phyloP scores from a whole-genome alignment of 2,329 filamentous ascomycete genomes.

The Simplicillium sp. region DNA sequence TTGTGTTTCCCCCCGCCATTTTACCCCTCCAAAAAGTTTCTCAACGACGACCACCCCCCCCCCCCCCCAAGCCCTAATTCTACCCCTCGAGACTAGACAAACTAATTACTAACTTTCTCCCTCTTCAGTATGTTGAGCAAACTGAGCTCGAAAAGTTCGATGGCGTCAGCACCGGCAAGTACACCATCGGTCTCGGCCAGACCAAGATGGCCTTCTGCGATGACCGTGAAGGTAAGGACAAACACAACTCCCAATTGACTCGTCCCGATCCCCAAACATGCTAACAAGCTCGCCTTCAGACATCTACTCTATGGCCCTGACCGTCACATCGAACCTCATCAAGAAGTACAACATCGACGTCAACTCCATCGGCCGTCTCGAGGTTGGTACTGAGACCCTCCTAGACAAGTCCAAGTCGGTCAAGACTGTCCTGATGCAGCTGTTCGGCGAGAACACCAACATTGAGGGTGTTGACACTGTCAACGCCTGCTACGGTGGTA shows the following conservation, averaged over 20 bases:
- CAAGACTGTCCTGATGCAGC: constrained; percentile 81
- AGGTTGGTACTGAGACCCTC: constrained; percentile 79
- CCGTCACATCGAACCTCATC: constrained; percentile 66
- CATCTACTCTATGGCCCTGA: constrained; percentile 80
- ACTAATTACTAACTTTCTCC: no score
- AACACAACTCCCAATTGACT: neutral
- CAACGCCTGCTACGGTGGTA: constrained; percentile 82
- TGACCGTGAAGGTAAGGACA: constrained; percentile 66
- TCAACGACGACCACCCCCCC: constrained; percentile 1
- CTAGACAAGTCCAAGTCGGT: constrained; percentile 88
- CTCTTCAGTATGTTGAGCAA: constrained; percentile 69
- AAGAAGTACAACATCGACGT: constrained; percentile 77
- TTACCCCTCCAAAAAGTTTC: constrained; percentile 6
- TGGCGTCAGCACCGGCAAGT: constrained; percentile 73
- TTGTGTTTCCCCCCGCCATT: constrained; percentile 26
- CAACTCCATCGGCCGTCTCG: constrained; percentile 68
- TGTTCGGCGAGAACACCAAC: constrained; percentile 76
- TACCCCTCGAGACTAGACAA: no score
- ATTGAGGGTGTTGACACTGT: constrained; percentile 75
- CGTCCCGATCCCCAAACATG: constrained; percentile 4
- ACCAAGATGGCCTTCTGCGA: constrained; percentile 91
- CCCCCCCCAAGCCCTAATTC: neutral
- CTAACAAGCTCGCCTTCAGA: constrained; percentile 37
- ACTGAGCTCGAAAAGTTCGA: constrained; percentile 77
- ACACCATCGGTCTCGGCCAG: constrained; percentile 85